phyloP scores from a whole-genome alignment of 495 filamentous ascomycete genomes.

The Penicillium cataractarum region DNA sequence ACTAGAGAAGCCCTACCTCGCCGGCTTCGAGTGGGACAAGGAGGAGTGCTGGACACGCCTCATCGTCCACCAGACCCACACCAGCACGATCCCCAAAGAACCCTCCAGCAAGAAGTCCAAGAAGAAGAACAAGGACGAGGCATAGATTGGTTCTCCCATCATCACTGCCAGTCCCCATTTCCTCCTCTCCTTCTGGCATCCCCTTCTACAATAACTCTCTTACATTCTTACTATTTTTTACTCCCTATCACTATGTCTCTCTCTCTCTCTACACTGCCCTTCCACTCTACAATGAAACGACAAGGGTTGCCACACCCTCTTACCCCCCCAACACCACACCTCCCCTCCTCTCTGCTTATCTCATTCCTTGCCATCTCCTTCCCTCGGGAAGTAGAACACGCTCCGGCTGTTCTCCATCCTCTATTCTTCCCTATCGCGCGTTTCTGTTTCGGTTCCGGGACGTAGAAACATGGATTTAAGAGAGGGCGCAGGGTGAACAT shows the following conservation, averaged over 20 bases:
- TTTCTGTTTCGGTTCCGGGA: slow-evolving; percentile 20
- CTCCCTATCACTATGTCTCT: not conserved
- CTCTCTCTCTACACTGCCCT: slow-evolving; percentile 4
- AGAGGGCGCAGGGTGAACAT: slow-evolving; percentile 25
- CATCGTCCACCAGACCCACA: slow-evolving; percentile 80
- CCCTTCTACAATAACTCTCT: not conserved
- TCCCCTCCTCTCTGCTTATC: slow-evolving; percentile 6
- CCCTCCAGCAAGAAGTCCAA: slow-evolving; percentile 69
- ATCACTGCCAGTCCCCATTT: not conserved
- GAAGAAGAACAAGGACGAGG: slow-evolving; percentile 55
- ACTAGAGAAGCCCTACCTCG: slow-evolving; percentile 76
- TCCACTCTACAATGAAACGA: slow-evolving; percentile 14
- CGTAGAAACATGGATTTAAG: slow-evolving; percentile 39
- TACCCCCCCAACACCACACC: not conserved
- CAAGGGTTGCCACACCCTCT: slow-evolving; percentile 20
- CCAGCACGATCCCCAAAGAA: slow-evolving; percentile 51
- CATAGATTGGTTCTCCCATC: slow-evolving; percentile 27
- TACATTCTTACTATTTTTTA: not conserved
- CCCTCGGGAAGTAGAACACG: slow-evolving; percentile 5
- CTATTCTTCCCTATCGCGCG: slow-evolving; percentile 15
- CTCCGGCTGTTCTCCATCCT: slow-evolving; percentile 9
- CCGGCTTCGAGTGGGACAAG: slow-evolving; percentile 94
- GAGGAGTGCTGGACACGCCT: slow-evolving; percentile 78
- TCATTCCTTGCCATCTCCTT: slow-evolving; percentile 15
- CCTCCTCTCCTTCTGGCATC: not conserved